phyloP scores from a whole-genome alignment of 805 yeast genomes.

The Cyberlindnera mrakii region DNA sequence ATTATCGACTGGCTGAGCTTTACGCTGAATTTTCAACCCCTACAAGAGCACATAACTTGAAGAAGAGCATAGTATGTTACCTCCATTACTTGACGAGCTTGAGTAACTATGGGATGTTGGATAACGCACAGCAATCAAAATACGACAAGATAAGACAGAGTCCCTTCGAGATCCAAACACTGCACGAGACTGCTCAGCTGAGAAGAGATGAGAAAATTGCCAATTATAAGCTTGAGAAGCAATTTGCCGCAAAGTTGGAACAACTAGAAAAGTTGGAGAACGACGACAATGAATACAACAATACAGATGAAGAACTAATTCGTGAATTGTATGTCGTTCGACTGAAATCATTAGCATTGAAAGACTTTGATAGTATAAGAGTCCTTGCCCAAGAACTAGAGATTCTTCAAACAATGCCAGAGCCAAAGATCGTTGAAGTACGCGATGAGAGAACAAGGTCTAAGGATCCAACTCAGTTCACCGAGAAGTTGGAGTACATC shows the following conservation, averaged over 20 bases:
- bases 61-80: conserved; percentile 37
- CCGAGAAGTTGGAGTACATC: conserved; percentile 55
- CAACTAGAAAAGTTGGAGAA: conserved; percentile 31
- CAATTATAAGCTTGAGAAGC: conserved; percentile 55
- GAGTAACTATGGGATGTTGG: conserved; percentile 39
- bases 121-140: conserved; percentile 30
- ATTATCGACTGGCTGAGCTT: conserved; percentile 48
- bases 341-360: conserved; percentile 44
- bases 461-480: conserved; percentile 42
- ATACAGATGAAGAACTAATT: conserved; percentile 59
- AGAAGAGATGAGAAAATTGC: conserved; percentile 70
- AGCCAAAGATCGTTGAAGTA: conserved; percentile 19
- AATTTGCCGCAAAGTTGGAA: conserved; percentile 38
- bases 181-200: conserved; percentile 32
- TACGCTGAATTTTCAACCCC: conserved; percentile 24
- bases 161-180: conserved; percentile 29
- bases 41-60: conserved; percentile 29
- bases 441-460: conserved; percentile 14
- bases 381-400: conserved; percentile 58
- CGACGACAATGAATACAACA: conserved; percentile 26
- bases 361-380: conserved; percentile 52
- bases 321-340: conserved; percentile 53
- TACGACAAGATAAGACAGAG: conserved; percentile 27
- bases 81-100: conserved; percentile 41
- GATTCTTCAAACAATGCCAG: conserved; percentile 46